These are phyloP conservation scores for Malassezia nana DNA, from an alignment of 1,284 basidiomycete genomes.

Conservation along the genomic window DNA sequence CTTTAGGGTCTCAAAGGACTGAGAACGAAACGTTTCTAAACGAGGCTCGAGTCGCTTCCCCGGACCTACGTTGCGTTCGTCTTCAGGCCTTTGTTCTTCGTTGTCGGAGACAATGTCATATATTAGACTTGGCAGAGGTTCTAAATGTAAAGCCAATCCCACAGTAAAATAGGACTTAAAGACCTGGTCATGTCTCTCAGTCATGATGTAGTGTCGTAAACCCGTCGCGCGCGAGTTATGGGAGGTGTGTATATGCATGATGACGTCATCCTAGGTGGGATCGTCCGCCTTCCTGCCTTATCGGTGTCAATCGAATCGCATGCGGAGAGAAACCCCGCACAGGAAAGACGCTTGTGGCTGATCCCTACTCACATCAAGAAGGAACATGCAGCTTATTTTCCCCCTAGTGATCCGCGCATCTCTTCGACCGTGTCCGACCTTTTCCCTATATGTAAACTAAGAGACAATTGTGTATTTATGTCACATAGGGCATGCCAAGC, in stretches of 20 bases:
- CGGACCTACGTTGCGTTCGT: slow-evolving; percentile 19
- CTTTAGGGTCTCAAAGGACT: slow-evolving; percentile 25
- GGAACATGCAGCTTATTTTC: too few species aligned
- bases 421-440: too few species aligned
- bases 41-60: slow-evolving; percentile 27
- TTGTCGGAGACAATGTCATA: slow-evolving; percentile 23
- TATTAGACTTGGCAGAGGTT: slow-evolving; percentile 32
- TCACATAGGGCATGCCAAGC: not conserved
- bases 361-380: too few species aligned
- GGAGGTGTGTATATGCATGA: not conserved
- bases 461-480: not conserved
- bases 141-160: slow-evolving; percentile 35
- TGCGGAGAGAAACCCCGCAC: too few species aligned
- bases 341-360: not conserved
- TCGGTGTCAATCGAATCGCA: too few species aligned
- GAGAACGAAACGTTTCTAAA: slow-evolving; percentile 20
- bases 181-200: not conserved
- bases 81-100: slow-evolving; percentile 11
- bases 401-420: too few species aligned
- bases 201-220: not conserved
- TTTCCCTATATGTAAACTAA: not conserved
- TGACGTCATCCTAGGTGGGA: not conserved
- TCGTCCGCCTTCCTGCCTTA: too few species aligned
- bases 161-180: slow-evolving; percentile 28
- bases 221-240: not conserved